Percentiles rank a stretch among this genome's conserved stretches.
phyloP scores from a whole-genome alignment of 2,329 filamentous ascomycete species.

The Blastomyces gilchristii region DNA sequence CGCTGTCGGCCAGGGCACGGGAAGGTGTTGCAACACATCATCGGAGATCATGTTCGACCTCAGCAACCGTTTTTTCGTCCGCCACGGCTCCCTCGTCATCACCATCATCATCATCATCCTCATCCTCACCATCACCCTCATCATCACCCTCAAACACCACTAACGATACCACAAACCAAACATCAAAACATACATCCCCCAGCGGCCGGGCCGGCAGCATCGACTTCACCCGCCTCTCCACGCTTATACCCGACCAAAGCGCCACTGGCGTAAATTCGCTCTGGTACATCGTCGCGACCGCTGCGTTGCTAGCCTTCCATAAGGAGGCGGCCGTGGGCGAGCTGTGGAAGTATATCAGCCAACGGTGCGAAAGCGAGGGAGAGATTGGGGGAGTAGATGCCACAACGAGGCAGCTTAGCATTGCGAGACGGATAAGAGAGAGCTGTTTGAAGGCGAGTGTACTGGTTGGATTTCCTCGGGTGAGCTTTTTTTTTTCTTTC shows the following conservation, averaged over 20 bases:
- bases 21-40: neutral
- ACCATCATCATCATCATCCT: too few relatives aligned
- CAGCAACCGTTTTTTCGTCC: neutral
- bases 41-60: neutral
- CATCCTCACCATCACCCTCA: neutral
- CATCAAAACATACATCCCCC: too few relatives aligned
- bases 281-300: constrained; percentile 22
- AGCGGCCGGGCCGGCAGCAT: too few relatives aligned
- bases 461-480: constrained; percentile 23
- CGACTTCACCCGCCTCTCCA: constrained; percentile 5
- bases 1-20: neutral
- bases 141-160: too few relatives aligned
- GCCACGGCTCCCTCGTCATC: neutral
- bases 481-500: constrained; percentile 9
- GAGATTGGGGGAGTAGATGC: neutral
- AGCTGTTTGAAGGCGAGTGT: constrained; percentile 23
- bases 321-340: constrained; percentile 20
- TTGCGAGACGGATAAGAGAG: constrained; percentile 20
- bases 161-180: too few relatives aligned
- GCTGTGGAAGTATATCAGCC: constrained; percentile 20
- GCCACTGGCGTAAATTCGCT: constrained; percentile 11
- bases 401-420: constrained; percentile 9
- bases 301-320: constrained; percentile 20
- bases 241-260: neutral
- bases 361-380: neutral